These are phyloP conservation scores for Neurospora sp. DNA, from an alignment of 495 filamentous ascomycete species.

Conservation along the genomic window DNA sequence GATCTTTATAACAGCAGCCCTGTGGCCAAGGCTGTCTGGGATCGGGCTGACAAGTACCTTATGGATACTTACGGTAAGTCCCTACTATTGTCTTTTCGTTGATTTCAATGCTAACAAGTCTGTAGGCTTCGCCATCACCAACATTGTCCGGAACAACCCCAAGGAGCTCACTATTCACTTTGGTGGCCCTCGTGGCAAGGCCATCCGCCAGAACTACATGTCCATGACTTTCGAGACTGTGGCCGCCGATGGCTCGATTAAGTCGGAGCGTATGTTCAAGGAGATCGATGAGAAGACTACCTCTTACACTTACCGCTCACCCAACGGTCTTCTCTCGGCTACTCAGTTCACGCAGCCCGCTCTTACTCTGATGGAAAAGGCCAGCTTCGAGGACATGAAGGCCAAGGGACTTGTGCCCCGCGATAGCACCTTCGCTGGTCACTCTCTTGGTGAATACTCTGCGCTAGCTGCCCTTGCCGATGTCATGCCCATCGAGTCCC, in stretches of 20 bases:
- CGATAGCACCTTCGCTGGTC: slow-evolving; percentile 93
- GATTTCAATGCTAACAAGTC: slow-evolving; percentile 28
- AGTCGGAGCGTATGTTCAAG: slow-evolving; percentile 99
- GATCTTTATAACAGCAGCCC: slow-evolving; percentile 87
- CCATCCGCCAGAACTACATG: slow-evolving; percentile 98
- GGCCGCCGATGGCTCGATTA: slow-evolving; percentile 77
- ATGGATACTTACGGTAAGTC: slow-evolving; percentile 91
- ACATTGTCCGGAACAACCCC: slow-evolving; percentile 98
- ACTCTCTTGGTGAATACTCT: slow-evolving; percentile 97
- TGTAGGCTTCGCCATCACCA: slow-evolving; percentile 83
- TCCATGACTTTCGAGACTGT: slow-evolving; percentile 99
- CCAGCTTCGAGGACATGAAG: slow-evolving; percentile 97
- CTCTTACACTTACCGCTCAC: slow-evolving; percentile 94
- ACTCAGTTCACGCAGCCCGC: slow-evolving; percentile 99
- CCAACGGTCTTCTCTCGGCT: slow-evolving; percentile 88
- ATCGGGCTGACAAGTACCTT: slow-evolving; percentile 94
- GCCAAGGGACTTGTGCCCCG: slow-evolving; percentile 91
- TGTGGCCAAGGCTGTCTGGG: slow-evolving; percentile 96
- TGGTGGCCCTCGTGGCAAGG: slow-evolving; percentile 90
- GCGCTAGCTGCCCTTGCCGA: slow-evolving; percentile 93
- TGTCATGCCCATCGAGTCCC: slow-evolving; percentile 96
- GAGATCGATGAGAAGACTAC: slow-evolving; percentile 83
- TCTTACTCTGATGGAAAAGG: slow-evolving; percentile 98
- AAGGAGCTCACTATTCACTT: slow-evolving; percentile 99
- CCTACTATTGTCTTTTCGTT: neutral